Evolutionary conservation across 306 rosid genomes (phyloP).

Genomic region (Quercus mongolica): DNA sequence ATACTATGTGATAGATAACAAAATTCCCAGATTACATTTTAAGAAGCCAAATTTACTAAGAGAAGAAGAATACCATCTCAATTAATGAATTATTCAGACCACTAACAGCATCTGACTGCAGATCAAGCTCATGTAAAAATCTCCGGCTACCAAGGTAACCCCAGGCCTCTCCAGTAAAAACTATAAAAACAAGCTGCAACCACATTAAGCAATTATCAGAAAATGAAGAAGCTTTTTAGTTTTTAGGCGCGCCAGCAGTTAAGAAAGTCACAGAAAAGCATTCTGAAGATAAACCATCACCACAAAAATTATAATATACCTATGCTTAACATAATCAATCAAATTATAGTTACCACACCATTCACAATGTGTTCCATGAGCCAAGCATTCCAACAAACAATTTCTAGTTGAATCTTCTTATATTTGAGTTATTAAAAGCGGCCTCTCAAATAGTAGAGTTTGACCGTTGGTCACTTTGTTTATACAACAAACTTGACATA

Average conservation of each 20-base stretch:
- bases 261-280: background rate
- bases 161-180: constrained; percentile 93
- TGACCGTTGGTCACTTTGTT: no score
- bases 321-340: background rate
- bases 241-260: background rate
- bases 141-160: constrained; percentile 98
- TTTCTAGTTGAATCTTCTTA: no score
- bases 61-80: constrained; percentile 59
- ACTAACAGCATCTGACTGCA: constrained; percentile 74
- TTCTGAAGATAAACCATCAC: background rate
- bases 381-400: background rate
- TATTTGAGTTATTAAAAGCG: no score
- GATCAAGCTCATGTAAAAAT: constrained; percentile 80
- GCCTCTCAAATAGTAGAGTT: no score
- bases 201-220: constrained; percentile 38
- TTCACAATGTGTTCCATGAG: background rate
- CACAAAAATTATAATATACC: no score
- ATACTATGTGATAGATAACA: background rate
- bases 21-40: constrained; percentile 14
- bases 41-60: constrained; percentile 9
- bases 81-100: constrained; percentile 69
- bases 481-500: no score
- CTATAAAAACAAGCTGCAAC: constrained; percentile 83
- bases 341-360: background rate
- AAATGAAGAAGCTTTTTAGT: background rate